A percentile compares a stretch with the other conserved stretches of the same genome.
Conservation (phyloP, 139 green algal genomes). For the Chlorella sp. region DNA sequence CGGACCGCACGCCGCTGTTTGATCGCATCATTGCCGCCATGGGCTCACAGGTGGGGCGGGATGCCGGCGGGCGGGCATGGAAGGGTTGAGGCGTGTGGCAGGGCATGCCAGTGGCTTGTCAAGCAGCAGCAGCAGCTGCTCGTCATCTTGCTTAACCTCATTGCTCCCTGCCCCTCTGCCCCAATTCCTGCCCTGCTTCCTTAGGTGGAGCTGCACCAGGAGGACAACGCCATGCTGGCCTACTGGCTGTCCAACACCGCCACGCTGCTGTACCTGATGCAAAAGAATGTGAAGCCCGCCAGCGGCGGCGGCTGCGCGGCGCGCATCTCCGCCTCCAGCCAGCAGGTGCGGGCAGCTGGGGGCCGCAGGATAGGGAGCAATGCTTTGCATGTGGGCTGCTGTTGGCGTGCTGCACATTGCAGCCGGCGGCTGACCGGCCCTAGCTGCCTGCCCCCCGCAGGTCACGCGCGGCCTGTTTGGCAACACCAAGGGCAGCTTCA, state of each 20-base stretch:
- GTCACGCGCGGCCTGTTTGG: slow-evolving; percentile 55
- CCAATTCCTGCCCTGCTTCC: too few species aligned
- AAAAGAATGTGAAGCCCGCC: slow-evolving; percentile 93
- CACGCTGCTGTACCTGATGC: slow-evolving; percentile 95
- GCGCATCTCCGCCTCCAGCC: slow-evolving; percentile 34
- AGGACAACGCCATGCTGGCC: slow-evolving; percentile 87
- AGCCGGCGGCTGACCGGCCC: background rate
- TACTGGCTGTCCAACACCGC: slow-evolving; percentile 98
- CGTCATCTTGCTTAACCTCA: background rate
- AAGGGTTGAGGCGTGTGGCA: too few species aligned
- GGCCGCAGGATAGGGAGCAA: background rate
- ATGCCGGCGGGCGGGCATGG: background rate
- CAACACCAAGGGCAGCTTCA: slow-evolving; percentile 51
- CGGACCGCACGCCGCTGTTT: slow-evolving; percentile 95
- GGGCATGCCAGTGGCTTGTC: background rate
- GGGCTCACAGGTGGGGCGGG: slow-evolving; percentile 64
- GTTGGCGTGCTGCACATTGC: background rate
- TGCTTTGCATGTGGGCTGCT: background rate
- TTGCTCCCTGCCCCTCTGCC: too few species aligned
- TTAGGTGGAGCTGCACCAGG: slow-evolving; percentile 84
- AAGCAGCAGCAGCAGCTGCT: too few species aligned
- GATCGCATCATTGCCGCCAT: slow-evolving; percentile 96
- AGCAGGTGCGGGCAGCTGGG: slow-evolving; percentile 31
- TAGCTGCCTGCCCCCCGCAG: background rate
- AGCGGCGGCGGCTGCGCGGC: slow-evolving; percentile 51